These are phyloP conservation scores for Danielia oregonensis DNA, from an alignment of 805 yeast species.

Conservation along the genomic window DNA sequence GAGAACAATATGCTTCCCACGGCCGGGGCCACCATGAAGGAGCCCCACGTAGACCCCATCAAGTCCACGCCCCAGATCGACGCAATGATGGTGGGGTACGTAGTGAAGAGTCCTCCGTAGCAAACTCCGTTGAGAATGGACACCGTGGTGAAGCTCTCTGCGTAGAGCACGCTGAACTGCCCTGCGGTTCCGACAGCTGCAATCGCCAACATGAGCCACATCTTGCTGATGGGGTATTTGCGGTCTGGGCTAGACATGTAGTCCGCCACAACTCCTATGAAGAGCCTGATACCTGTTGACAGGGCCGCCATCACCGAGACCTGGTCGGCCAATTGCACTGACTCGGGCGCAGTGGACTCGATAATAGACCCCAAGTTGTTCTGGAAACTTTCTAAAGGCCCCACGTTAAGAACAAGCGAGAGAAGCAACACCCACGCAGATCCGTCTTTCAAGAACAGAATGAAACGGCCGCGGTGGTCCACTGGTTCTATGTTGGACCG, in stretches of 20 bases:
- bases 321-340: constrained; percentile 35
- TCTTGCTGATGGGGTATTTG: constrained; percentile 26
- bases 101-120: constrained; percentile 83
- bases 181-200: constrained; percentile 30
- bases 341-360: constrained; percentile 28
- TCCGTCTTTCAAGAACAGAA: constrained; percentile 45
- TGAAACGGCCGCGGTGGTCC: constrained; percentile 31
- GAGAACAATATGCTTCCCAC: constrained; percentile 71
- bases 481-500: constrained; percentile 36
- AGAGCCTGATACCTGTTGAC: constrained; percentile 68
- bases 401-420: constrained; percentile 65
- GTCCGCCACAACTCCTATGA: constrained; percentile 70
- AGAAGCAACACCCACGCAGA: constrained; percentile 62
- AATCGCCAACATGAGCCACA: constrained; percentile 29
- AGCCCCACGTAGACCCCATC: constrained; percentile 91
- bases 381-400: constrained; percentile 82
- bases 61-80: constrained; percentile 84
- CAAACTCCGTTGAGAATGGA: constrained; percentile 60
- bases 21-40: constrained; percentile 86
- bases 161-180: constrained; percentile 18
- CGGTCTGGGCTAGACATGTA: constrained; percentile 35
- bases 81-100: constrained; percentile 81
- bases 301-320: constrained; percentile 61
- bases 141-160: constrained; percentile 16
- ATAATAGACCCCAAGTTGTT: constrained; percentile 78